phyloP scores from a whole-genome alignment of 2,329 filamentous ascomycete species.

The Penicillium sp. region DNA sequence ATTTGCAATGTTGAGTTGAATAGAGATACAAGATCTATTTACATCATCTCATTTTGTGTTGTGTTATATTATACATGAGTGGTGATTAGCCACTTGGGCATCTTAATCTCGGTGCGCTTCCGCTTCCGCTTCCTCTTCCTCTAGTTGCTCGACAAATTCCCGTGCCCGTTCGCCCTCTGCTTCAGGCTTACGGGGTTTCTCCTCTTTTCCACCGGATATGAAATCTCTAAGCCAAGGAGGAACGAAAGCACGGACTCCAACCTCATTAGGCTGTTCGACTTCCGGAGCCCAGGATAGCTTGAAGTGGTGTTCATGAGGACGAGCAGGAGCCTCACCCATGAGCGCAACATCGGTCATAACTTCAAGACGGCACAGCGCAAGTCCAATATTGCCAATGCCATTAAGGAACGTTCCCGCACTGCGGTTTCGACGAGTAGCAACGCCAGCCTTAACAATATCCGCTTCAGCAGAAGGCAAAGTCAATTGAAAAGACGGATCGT shows the following conservation, averaged over 20 bases:
- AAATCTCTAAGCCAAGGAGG: constrained; percentile 66
- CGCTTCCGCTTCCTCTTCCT: constrained; percentile 30
- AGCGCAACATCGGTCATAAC: constrained; percentile 80
- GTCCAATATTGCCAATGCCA: constrained; percentile 78
- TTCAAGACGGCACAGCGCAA: constrained; percentile 83
- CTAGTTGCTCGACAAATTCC: constrained; percentile 37
- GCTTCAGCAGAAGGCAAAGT: constrained; percentile 38
- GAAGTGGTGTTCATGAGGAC: constrained; percentile 61
- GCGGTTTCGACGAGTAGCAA: constrained; percentile 53
- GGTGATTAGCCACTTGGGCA: background rate
- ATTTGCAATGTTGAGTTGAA: constrained; percentile 7
- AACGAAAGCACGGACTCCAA: constrained; percentile 74
- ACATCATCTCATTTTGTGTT: constrained; percentile 16
- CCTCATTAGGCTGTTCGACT: constrained; percentile 44
- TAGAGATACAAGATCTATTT: constrained; percentile 19
- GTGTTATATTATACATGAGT: constrained; percentile 23
- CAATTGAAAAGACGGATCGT: constrained; percentile 28
- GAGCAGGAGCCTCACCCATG: constrained; percentile 63
- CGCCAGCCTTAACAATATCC: constrained; percentile 54
- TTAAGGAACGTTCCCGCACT: constrained; percentile 77
- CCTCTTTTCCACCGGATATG: constrained; percentile 39
- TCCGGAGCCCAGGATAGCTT: constrained; percentile 52
- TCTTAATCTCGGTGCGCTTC: constrained; percentile 1
- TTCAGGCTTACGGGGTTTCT: constrained; percentile 30
- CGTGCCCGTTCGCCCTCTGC: constrained; percentile 34